A percentile compares a stretch with the other conserved stretches of the same genome.
phyloP scores from a whole-genome alignment of 495 filamentous ascomycete genomes.

The Hapsidospora chrysogenum region DNA sequence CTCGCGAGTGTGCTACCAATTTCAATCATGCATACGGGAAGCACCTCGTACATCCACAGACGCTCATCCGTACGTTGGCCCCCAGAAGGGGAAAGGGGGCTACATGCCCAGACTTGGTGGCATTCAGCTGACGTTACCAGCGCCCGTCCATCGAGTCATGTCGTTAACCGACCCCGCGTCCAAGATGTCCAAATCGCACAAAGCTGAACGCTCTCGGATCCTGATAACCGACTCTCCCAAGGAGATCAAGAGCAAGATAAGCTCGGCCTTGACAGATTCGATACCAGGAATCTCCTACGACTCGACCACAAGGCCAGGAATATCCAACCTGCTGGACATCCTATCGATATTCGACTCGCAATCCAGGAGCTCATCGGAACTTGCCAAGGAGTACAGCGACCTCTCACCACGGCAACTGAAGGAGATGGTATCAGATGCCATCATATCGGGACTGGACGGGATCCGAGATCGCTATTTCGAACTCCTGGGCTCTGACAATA shows the following conservation, averaged over 20 bases:
- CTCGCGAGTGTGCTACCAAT: constrained; percentile 61
- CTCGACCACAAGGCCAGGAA: constrained; percentile 50
- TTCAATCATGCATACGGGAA: constrained; percentile 62
- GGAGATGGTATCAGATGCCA: constrained; percentile 32
- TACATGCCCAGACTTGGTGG: too few relatives aligned
- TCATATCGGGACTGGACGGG: constrained; percentile 34
- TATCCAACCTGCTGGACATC: constrained; percentile 74
- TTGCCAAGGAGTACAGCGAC: constrained; percentile 37
- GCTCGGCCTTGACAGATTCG: constrained; percentile 62
- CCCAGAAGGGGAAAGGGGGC: too few relatives aligned
- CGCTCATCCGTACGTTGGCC: constrained; percentile 48
- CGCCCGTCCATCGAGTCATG: constrained; percentile 69
- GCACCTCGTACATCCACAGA: constrained; percentile 51
- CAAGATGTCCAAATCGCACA: constrained; percentile 92
- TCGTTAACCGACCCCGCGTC: constrained; percentile 54
- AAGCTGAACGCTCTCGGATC: constrained; percentile 54
- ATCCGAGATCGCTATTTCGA: constrained; percentile 46
- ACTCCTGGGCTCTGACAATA: constrained; percentile 27
- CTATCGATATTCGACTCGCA: constrained; percentile 42
- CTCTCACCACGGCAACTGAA: constrained; percentile 53
- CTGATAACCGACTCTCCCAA: constrained; percentile 53
- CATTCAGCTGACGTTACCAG: neutral
- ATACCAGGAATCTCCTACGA: constrained; percentile 50
- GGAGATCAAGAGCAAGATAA: constrained; percentile 49
- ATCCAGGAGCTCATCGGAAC: constrained; percentile 26